Evolutionary conservation across 2,329 filamentous ascomycete genomes (phyloP), one percentile per base, ranked within the genome.

Genomic region (Aspergillus sergii): DNA sequence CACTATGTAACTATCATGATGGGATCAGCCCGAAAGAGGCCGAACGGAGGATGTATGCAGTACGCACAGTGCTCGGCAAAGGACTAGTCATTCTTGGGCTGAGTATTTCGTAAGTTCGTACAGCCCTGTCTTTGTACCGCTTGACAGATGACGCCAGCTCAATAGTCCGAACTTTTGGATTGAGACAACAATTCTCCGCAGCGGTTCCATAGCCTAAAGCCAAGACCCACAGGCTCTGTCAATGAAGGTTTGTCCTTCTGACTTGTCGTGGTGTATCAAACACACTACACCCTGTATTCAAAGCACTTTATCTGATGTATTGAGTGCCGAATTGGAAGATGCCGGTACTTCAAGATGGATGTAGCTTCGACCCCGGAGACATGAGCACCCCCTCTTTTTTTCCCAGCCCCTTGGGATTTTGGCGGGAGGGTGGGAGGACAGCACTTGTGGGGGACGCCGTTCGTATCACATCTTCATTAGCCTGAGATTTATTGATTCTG

Each of bases 101-200:
- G 39, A n/a, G 45, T 10, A 50, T 8, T 50, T 7, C 12, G 28
- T 36, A 54, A 50, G 7, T 50, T 7, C 21, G 28, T 36, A 54
- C 51, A 36, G 51, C 51, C 51, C 51, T 54, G 51, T 54, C 51
- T 59, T 19, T 30, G 57, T 23, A 39, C 46, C n/a, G 41, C 61
- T 66, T 61, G 62, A 67, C 58, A 63, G 56, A 61, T 63, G 61
- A 68, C 64, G 62, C 64, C 65, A 66, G 51, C 57, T 64, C 57
- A 64, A 62, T 58, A 61, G 58, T 59, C 65, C 62, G 58, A 61
- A 59, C 54, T 57, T 60, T 59, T 57, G 63, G 50, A 67, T 61
- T 67, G 60, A 63, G 57, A 65, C 62, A 61, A 59, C 62, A 68
- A 68, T 71, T 69, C 68, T 70, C 68, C 68, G 68, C 64, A 62